phyloP scores from a whole-genome alignment of 2,329 filamentous ascomycete genomes.

The Apiospora saccharicola region DNA sequence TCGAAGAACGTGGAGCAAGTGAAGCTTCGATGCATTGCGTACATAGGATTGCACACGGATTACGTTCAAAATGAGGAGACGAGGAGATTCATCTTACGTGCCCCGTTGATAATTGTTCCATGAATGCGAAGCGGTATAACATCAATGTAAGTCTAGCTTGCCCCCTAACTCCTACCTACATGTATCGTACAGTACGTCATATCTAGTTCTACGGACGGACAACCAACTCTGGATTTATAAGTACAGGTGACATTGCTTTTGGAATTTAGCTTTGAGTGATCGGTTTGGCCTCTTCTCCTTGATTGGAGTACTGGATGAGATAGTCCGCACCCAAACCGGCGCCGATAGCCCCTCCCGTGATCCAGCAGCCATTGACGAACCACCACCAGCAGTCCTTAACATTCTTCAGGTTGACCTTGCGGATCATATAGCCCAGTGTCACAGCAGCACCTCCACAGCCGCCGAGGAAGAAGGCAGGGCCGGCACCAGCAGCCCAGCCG shows the following conservation, averaged over 20 bases:
- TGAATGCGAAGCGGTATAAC: neutral
- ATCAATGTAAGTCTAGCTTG: neutral
- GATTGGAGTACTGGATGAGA: slow-evolving; percentile 53
- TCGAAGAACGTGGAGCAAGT: neutral
- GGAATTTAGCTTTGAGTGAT: neutral
- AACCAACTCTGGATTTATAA: too few relatives aligned
- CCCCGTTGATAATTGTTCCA: neutral
- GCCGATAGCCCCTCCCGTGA: slow-evolving; percentile 70
- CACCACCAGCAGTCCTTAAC: slow-evolving; percentile 79
- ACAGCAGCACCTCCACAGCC: slow-evolving; percentile 71
- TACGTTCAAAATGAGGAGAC: too few relatives aligned
- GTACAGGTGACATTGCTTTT: neutral
- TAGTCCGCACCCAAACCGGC: slow-evolving; percentile 68
- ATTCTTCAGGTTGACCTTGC: slow-evolving; percentile 68
- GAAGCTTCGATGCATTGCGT: neutral
- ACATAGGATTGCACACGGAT: too few relatives aligned
- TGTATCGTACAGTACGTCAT: neutral
- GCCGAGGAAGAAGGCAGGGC: slow-evolving; percentile 72
- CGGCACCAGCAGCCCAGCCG: slow-evolving; percentile 71
- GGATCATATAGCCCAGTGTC: slow-evolving; percentile 72
- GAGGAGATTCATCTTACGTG: neutral
- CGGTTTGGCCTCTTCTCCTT: neutral
- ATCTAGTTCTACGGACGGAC: neutral
- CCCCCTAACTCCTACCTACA: neutral
- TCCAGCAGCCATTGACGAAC: slow-evolving; percentile 75